Evolutionary conservation across 352 stramenopile genomes (phyloP).

Genomic region (Phytophthora europaea): DNA sequence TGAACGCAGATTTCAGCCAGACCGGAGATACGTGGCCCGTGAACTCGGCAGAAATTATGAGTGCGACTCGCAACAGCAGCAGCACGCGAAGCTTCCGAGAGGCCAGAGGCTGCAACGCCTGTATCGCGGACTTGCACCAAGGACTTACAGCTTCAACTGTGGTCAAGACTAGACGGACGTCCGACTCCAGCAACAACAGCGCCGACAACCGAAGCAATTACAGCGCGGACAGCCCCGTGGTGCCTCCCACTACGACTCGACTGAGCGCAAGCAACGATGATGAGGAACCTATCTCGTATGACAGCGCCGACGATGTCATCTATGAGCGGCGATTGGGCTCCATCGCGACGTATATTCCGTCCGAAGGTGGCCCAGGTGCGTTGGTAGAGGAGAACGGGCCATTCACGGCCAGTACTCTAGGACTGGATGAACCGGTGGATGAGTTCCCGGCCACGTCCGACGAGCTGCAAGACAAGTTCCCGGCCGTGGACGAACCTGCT

Average conservation of each 20-base stretch:
- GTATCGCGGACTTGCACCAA: conserved; percentile 44
- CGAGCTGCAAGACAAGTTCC: conserved; percentile 48
- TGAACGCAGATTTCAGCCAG: conserved; percentile 33
- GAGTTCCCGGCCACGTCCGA: conserved; percentile 40
- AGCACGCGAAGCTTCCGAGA: conserved; percentile 25
- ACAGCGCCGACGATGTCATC: conserved; percentile 44
- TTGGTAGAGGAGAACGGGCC: conserved; percentile 30
- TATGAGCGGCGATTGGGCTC: conserved; percentile 44
- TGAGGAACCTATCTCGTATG: conserved; percentile 37
- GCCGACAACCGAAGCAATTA: conserved; percentile 25
- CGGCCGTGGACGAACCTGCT: conserved; percentile 36
- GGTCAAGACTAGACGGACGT: conserved; percentile 20
- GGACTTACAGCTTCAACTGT: conserved; percentile 33
- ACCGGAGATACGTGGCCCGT: conserved; percentile 38
- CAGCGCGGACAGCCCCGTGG: conserved; percentile 26
- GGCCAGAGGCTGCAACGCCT: conserved; percentile 44
- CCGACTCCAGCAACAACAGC: conserved; percentile 29
- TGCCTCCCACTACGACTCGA: conserved; percentile 29
- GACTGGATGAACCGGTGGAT: conserved; percentile 37
- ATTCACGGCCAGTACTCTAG: conserved; percentile 28
- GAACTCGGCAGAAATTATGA: conserved; percentile 14
- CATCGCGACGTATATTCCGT: conserved; percentile 44
- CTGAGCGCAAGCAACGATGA: conserved; percentile 34
- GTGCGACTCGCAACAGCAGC: conserved; percentile 14
- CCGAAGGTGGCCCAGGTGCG: conserved; percentile 29